Percentiles rank a stretch among this genome's conserved stretches.
These are phyloP conservation scores for Alloteropsis angusta DNA, from an alignment of 202 grass and related monocot genomes.

Conservation along the genomic window DNA sequence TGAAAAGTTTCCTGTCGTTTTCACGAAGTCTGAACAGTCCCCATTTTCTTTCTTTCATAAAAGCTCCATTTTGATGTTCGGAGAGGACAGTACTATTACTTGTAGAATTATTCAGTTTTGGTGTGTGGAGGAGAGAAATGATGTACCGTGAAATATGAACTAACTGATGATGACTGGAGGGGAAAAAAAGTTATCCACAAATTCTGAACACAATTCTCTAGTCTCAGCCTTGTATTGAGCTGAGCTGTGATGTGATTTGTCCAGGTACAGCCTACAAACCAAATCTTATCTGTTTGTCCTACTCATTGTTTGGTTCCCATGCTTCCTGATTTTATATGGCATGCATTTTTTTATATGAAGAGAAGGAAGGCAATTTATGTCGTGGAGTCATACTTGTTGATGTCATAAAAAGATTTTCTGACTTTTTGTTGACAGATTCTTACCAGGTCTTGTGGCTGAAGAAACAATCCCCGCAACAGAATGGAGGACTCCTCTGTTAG, in stretches of 20 bases:
- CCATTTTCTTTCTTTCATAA: background rate
- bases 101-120: background rate
- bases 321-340: constrained; percentile 1
- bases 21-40: background rate
- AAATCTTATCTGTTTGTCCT: constrained; percentile 27
- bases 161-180: background rate
- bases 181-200: background rate
- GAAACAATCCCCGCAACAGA: background rate
- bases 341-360: background rate
- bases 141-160: background rate
- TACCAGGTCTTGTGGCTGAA: background rate
- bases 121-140: background rate
- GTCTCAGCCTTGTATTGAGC: background rate
- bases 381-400: background rate
- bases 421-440: background rate
- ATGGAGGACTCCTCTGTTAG: constrained; percentile 34
- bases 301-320: constrained; percentile 23
- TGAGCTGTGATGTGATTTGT: constrained; percentile 18
- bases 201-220: constrained; percentile 7
- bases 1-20: background rate
- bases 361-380: background rate
- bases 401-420: background rate
- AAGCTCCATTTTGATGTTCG: background rate
- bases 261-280: background rate
- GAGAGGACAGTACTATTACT: background rate